Evolutionary conservation across 306 rosid genomes (phyloP).

Genomic region (Cucumis cinereus): DNA sequence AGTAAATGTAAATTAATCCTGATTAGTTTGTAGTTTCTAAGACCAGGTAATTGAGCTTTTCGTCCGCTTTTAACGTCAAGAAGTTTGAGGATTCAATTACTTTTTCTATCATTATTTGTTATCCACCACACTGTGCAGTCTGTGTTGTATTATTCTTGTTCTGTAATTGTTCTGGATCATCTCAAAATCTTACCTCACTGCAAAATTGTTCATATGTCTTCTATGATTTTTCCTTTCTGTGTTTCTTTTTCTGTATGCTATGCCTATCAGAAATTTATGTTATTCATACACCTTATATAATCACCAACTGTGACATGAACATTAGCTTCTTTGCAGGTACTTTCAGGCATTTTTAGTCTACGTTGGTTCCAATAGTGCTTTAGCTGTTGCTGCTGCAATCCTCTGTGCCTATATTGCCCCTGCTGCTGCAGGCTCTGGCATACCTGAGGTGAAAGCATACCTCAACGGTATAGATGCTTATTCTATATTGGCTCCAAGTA

Average conservation of each 20-base stretch:
- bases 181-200: background rate
- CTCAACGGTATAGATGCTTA: constrained; percentile 71
- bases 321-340: constrained; percentile 39
- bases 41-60: background rate
- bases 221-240: background rate
- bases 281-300: background rate
- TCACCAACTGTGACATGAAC: constrained; percentile 15
- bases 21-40: background rate
- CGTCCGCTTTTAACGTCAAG: background rate
- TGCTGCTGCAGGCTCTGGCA: constrained; percentile 83
- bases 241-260: background rate
- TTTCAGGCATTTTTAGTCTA: constrained; percentile 41
- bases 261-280: background rate
- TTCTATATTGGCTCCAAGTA: constrained; percentile 63
- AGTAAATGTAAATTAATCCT: background rate
- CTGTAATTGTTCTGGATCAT: background rate
- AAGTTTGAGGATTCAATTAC: background rate
- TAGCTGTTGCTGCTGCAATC: constrained; percentile 44
- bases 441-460: constrained; percentile 87
- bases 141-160: background rate
- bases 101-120: background rate
- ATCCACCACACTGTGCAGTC: background rate
- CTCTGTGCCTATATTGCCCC: constrained; percentile 67
- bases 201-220: background rate
- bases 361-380: constrained; percentile 35